A percentile compares a stretch with the other conserved stretches of the same genome.
Evolutionary conservation across 163 green algal species (phyloP).

Genomic region (Prototheca stagnorum): DNA sequence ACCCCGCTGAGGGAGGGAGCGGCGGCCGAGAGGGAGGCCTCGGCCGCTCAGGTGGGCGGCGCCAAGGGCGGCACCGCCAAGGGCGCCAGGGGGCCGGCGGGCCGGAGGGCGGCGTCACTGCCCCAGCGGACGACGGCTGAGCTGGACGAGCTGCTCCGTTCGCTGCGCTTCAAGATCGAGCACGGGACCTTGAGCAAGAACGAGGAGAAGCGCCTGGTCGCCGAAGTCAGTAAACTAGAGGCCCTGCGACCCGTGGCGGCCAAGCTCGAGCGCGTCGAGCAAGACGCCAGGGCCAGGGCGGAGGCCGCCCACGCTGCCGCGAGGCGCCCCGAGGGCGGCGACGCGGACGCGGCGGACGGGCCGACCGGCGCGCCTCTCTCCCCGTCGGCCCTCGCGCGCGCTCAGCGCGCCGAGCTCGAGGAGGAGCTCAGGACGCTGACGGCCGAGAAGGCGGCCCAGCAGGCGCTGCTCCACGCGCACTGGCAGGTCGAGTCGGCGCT

Average conservation of each 20-base stretch:
- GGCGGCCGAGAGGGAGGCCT: neutral
- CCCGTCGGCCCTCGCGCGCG: conserved; percentile 3
- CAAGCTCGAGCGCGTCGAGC: no score
- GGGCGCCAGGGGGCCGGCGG: conserved; percentile 12
- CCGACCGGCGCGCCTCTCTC: neutral
- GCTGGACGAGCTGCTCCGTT: conserved; percentile 16
- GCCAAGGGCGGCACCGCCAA: conserved; percentile 6
- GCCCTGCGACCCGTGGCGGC: conserved; percentile 8
- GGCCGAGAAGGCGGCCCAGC: neutral
- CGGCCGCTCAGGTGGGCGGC: neutral
- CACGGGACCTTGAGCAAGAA: conserved; percentile 20
- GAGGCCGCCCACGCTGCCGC: neutral
- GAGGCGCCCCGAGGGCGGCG: neutral
- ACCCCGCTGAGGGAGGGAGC: conserved; percentile 11
- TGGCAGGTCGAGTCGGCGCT: conserved; percentile 8
- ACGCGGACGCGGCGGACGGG: no score
- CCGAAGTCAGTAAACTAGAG: conserved; percentile 18
- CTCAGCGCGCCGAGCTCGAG: conserved; percentile 14
- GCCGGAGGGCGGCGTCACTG: no score
- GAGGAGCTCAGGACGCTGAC: conserved; percentile 8
- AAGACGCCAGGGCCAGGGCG: no score
- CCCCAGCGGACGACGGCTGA: no score
- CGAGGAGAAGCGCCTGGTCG: conserved; percentile 24
- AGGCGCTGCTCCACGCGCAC: conserved; percentile 13
- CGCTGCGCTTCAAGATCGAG: conserved; percentile 15